Base-by-base conservation (phyloP, 202 grass and related monocot species). In the Setaria viridis region DNA sequence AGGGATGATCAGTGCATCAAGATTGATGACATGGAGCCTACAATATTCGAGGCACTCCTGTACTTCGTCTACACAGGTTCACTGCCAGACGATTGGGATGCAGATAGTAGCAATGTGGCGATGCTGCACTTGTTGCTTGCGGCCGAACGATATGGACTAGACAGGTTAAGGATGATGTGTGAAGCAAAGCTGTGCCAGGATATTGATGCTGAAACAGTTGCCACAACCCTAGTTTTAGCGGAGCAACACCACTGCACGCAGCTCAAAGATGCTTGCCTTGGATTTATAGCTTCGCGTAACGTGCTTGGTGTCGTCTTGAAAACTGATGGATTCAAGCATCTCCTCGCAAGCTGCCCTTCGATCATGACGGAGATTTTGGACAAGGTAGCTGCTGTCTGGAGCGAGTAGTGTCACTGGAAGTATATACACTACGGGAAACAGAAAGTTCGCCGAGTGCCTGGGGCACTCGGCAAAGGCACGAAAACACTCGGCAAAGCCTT, bases 251-350 rank as follows among this genome's bases (percentile, higher is more conserved):
- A 16, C 9, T 72, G 45, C 14, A 2, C 0, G 0, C 19, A 46
- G 16, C 76, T 72, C 10, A 50, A 3, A 11, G 9, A 63, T 2
- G 57, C 67, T 20, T 86, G 57, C 45, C 4, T 80, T 21, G 7
- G 37, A 3, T 80, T 54, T 5, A 80, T 80, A 29, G 69, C 77
- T 5, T 65, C 58, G 0, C 11, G 14, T 7, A 5, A 62, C 5
- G 50, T 57, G 21, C 63, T 68, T 11, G 17, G 32, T 10, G 43
- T 6, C 3, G 10, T 79, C 75, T 51, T 42, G 55, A 3, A 39
- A 42, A 86, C 84, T 0, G 75, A 85, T 60, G 75, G 84, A 3
- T 85, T 85, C 32, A 64, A 79, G n/a, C 66, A 62, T 79, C 55
- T 85, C 1, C 1, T 9, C 5, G 43, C 42, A 39, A 70, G 32